Base-by-base conservation (phyloP, 2,329 filamentous ascomycete species). In the Phialophora tarda region DNA sequence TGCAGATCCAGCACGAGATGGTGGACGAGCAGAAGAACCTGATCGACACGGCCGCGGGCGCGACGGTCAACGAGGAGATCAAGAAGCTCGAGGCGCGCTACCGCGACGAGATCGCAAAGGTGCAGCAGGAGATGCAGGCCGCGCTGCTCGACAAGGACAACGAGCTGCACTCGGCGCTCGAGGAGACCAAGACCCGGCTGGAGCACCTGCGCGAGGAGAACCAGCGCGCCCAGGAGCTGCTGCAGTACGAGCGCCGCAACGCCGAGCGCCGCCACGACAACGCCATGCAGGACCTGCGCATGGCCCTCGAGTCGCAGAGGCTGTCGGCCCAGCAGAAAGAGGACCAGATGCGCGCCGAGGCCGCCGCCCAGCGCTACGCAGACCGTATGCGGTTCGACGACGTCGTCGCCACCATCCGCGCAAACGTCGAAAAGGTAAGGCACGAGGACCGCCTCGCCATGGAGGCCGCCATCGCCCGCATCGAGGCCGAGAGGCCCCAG, bases 1-100 rank as follows among this genome's bases (percentile, higher is more conserved):
- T 62, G 17, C 38, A 26, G 17, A 65, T 68, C 34, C 65, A 68
- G 48, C 12, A 54, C 21, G 48, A 68, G 32, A 58, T 68, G 50
- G 65, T 68, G 7, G 50, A 65, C 23, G 44, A 67, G 44, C 53
- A 44, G 10, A 21, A 30, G 26, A 48, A 23, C 12, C n/a, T 68
- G 7, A 30, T 59, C 7, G 57, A 69, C 14, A 68, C 65, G 7
- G 53, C 26, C 17, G 65, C 56, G 17, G 63, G 67, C n/a, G 14
- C 12, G 17, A 17, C 28, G 21, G 23, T 67, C 21, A 23, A 47
- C 17, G n/a, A 60, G 23, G 57, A 58, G n/a, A 26, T 66, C 28
- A 50, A 51, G 38, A 44, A 44, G 38, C 38, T 44, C 38, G 38
- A 44, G 38, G 38, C 38, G 14, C 38, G 38, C 17, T 44, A 44